Base-by-base conservation (phyloP, 306 rosid species). In the Erythrophleum fordii region DNA sequence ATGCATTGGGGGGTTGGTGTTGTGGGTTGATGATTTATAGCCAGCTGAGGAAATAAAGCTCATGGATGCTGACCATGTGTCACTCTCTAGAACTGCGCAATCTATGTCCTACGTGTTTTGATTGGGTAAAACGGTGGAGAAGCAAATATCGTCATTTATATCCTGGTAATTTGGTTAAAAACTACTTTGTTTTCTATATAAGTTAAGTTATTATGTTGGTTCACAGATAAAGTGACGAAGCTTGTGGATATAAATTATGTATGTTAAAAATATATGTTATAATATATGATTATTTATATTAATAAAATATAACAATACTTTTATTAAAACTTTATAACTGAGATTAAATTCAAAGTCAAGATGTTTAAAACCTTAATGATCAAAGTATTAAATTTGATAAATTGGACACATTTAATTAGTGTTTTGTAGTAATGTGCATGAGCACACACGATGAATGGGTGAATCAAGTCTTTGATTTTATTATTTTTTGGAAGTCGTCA, bases 1-100 rank as follows among this genome's bases (percentile, higher is more conserved):
- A 13, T 41, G 37, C 69, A 85, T 81, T 77, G 49, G 83, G 77
- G n/a, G 29, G 60, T n/a, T 59, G 26, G 81, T 80, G 84, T 23
- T 71, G 78, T 88, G 84, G 66, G 77, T 23, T 45, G 76, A 34
- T 56, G 34, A 83, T 77, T 81, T 85, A 83, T 83, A 88, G 88
- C 60, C 84, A 90, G 84, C 72, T 67, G 75, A 78, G 55, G 89
- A 86, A 80, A 59, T 77, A 65, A 42, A 83, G 80, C 73, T 84
- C 91, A 69, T 90, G 92, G 75, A 53, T 29, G 56, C 23, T 67
- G 37, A 77, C 72, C 90, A 86, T 55, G 89, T 85, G 92, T 82
- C 88, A 81, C 69, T 81, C 87, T 65, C 62, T 80, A 59, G 31
- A 52, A 76, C 3, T 41, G 61, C 64, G 66, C 39, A 46, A 26